phyloP scores from a whole-genome alignment of 2,329 filamentous ascomycete species.

The Neonectria faginata region DNA sequence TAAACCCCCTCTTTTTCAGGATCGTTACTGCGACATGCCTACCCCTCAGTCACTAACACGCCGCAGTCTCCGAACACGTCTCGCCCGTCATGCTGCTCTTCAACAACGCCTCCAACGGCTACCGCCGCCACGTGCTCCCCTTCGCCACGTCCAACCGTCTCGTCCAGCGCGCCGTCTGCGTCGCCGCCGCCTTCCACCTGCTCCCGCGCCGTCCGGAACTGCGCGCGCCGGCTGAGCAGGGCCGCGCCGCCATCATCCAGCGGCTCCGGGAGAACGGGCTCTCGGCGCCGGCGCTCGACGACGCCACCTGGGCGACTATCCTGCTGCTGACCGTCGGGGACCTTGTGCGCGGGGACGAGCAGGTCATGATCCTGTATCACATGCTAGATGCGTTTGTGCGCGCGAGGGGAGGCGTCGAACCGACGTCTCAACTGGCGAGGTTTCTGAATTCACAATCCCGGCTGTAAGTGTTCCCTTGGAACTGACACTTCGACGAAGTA shows the following conservation, averaged over 20 bases:
- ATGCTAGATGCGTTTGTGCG: slow-evolving; percentile 30
- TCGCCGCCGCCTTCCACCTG: slow-evolving; percentile 29
- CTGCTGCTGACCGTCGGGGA: slow-evolving; percentile 26
- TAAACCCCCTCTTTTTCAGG: neutral
- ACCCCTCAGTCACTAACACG: neutral
- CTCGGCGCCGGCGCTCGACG: slow-evolving; percentile 19
- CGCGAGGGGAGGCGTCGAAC: slow-evolving; percentile 6
- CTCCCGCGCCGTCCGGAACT: slow-evolving; percentile 25
- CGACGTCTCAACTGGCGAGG: slow-evolving; percentile 3
- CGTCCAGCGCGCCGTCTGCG: slow-evolving; percentile 29
- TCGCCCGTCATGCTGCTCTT: slow-evolving; percentile 30
- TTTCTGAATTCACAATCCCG: slow-evolving; percentile 25
- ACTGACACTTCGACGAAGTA: neutral
- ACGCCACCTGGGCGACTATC: slow-evolving; percentile 28
- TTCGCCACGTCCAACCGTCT: slow-evolving; percentile 21
- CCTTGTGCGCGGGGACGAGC: slow-evolving; percentile 26
- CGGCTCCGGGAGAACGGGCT: slow-evolving; percentile 26
- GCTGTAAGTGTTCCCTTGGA: slow-evolving; percentile 7
- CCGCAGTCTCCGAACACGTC: slow-evolving; percentile 23
- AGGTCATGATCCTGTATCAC: slow-evolving; percentile 31
- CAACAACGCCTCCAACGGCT: slow-evolving; percentile 26
- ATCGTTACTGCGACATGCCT: too few relatives aligned
- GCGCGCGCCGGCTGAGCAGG: slow-evolving; percentile 27
- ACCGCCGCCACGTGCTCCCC: slow-evolving; percentile 23
- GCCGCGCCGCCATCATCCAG: slow-evolving; percentile 29